Evolutionary conservation across 176 grass and related monocot species (phyloP).

Genomic region (Phoenix roebelenii): DNA sequence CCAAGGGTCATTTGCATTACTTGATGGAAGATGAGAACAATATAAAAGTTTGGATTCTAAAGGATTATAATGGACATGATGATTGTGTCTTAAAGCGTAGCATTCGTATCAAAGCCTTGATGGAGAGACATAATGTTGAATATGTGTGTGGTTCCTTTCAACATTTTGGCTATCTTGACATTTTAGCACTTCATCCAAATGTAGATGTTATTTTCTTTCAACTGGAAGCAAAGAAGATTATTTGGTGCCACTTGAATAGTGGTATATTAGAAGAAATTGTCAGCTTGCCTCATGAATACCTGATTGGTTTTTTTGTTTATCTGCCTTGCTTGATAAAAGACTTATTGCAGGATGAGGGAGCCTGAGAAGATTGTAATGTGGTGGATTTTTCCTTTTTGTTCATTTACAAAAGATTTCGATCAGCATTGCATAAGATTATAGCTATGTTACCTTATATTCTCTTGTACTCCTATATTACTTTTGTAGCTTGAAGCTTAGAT

Average conservation of each 20-base stretch:
- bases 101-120: neutral
- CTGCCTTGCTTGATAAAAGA: neutral
- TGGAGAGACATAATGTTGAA: neutral
- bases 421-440: too few species aligned
- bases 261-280: conserved; percentile 1
- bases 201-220: conserved; percentile 20
- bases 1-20: conserved; percentile 11
- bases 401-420: too few species aligned
- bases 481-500: too few species aligned
- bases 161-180: neutral
- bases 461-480: too few species aligned
- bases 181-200: conserved; percentile 17
- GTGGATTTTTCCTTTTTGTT: too few species aligned
- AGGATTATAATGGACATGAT: neutral
- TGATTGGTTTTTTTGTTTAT: conserved; percentile 17
- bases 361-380: too few species aligned
- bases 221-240: conserved; percentile 14
- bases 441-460: too few species aligned
- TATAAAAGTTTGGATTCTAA: conserved; percentile 13
- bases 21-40: neutral
- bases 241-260: conserved; percentile 7
- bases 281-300: conserved; percentile 3
- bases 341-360: too few species aligned
- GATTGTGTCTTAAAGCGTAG: conserved; percentile 6
- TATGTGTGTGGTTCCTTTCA: neutral